phyloP scores from a whole-genome alignment of 2,329 filamentous ascomycete genomes.

The Metarhizium anisopliae region DNA sequence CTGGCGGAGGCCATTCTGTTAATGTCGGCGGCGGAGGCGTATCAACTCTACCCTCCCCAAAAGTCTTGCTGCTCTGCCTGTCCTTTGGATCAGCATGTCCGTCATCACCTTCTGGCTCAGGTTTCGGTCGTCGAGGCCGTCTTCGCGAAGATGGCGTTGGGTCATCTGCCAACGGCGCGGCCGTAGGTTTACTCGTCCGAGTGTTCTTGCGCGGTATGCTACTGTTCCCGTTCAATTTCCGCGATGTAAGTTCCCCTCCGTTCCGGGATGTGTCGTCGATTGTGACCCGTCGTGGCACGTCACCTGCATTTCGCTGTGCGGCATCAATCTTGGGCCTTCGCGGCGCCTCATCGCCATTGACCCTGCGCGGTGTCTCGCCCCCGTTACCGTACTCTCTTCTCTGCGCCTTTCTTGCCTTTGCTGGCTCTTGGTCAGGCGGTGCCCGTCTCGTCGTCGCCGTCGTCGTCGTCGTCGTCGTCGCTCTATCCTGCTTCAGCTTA shows the following conservation, averaged over 20 bases:
- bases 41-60: background rate
- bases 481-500: background rate
- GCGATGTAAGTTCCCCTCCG: background rate
- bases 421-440: background rate
- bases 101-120: constrained; percentile 13
- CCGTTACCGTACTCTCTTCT: background rate
- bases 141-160: constrained; percentile 24
- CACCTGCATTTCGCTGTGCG: background rate
- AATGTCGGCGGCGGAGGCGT: constrained; percentile 1
- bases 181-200: background rate
- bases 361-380: background rate
- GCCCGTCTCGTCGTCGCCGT: background rate
- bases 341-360: background rate
- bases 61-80: background rate
- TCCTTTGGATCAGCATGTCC: background rate
- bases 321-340: constrained; percentile 1
- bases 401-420: background rate
- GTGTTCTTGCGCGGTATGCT: constrained; percentile 1
- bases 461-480: background rate
- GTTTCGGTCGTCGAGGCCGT: constrained; percentile 31
- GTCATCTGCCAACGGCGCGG: background rate
- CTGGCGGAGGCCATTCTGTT: constrained; percentile 46
- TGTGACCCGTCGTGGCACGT: background rate
- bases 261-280: background rate
- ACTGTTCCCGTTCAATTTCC: background rate